Percentiles rank a stretch among this genome's conserved stretches.
phyloP scores from a whole-genome alignment of 169 alveolate genomes.

The Cryptosporidium bovis region DNA sequence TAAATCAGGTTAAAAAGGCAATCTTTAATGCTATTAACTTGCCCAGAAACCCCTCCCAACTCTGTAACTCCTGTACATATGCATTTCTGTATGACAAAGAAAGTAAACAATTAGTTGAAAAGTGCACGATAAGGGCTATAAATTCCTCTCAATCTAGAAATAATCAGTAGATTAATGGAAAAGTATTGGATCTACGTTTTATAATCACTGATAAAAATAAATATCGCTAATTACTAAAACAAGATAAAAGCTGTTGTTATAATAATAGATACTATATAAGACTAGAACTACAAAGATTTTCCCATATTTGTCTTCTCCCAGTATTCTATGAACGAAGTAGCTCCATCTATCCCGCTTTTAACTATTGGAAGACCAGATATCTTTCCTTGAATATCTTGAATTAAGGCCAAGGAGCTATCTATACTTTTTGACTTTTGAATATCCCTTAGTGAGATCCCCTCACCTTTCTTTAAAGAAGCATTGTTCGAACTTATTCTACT shows the following conservation, averaged over 20 bases:
- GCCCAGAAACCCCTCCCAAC: slow-evolving; percentile 83
- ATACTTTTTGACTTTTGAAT: slow-evolving; percentile 15
- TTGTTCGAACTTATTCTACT: neutral
- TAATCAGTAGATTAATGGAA: neutral
- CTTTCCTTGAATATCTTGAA: slow-evolving; percentile 35
- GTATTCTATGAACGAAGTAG: slow-evolving; percentile 26
- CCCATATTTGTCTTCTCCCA: slow-evolving; percentile 47
- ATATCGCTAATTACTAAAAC: too few species aligned
- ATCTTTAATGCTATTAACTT: slow-evolving; percentile 82
- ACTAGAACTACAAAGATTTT: neutral
- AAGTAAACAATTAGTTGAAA: slow-evolving; percentile 55
- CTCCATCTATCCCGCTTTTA: slow-evolving; percentile 30
- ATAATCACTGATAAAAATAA: too few species aligned
- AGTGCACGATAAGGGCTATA: slow-evolving; percentile 41
- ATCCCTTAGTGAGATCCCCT: neutral
- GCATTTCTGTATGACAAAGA: slow-evolving; percentile 74
- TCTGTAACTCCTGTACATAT: slow-evolving; percentile 83
- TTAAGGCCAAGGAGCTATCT: neutral
- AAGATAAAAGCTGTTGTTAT: too few species aligned
- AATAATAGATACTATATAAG: neutral
- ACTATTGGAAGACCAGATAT: slow-evolving; percentile 28
- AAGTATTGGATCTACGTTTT: too few species aligned
- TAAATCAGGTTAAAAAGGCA: slow-evolving; percentile 78
- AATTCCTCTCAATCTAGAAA: neutral
- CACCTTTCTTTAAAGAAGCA: neutral